phyloP scores from a whole-genome alignment of 1,284 basidiomycete genomes.

The Cutaneotrichosporon cutaneum region DNA sequence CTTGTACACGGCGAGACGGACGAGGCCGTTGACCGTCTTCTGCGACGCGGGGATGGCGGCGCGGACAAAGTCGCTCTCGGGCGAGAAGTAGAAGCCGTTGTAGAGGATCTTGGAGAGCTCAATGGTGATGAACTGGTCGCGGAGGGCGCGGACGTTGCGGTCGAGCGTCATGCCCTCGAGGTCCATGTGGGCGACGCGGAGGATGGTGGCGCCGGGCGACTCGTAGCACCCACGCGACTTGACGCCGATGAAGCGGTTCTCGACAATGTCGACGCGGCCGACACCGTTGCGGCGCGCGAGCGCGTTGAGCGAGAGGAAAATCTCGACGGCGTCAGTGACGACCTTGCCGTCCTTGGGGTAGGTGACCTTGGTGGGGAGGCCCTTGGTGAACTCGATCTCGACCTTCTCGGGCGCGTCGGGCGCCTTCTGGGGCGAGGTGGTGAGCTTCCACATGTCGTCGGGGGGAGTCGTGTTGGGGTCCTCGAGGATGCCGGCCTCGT shows the following conservation, averaged over 20 bases:
- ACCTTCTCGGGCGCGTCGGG: constrained; percentile 79
- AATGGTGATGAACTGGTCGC: constrained; percentile 92
- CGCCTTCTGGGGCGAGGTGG: constrained; percentile 76
- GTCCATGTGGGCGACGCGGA: constrained; percentile 93
- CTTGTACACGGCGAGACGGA: constrained; percentile 90
- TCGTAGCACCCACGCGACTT: constrained; percentile 99
- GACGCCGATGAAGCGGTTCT: constrained; percentile 99
- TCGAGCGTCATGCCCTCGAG: constrained; percentile 96
- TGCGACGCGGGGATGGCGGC: constrained; percentile 87
- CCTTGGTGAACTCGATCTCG: constrained; percentile 78
- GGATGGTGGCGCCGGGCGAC: constrained; percentile 91
- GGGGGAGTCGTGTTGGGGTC: constrained; percentile 95
- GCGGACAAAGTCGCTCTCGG: constrained; percentile 93
- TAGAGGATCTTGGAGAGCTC: constrained; percentile 90
- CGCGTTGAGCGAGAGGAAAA: constrained; percentile 89
- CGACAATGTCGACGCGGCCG: constrained; percentile 96
- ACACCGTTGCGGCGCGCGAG: constrained; percentile 93
- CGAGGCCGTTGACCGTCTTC: constrained; percentile 91
- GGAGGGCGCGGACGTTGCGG: constrained; percentile 89
- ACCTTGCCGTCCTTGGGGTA: constrained; percentile 57
- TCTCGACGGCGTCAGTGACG: constrained; percentile 88
- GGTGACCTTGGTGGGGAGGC: constrained; percentile 79
- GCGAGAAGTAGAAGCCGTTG: constrained; percentile 90
- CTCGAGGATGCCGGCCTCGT: constrained; percentile 98
- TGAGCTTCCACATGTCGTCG: constrained; percentile 99